A percentile compares a stretch with the other conserved stretches of the same genome.
Evolutionary conservation across 805 yeast species (phyloP).

Genomic region (Teunomyces gatunensis): DNA sequence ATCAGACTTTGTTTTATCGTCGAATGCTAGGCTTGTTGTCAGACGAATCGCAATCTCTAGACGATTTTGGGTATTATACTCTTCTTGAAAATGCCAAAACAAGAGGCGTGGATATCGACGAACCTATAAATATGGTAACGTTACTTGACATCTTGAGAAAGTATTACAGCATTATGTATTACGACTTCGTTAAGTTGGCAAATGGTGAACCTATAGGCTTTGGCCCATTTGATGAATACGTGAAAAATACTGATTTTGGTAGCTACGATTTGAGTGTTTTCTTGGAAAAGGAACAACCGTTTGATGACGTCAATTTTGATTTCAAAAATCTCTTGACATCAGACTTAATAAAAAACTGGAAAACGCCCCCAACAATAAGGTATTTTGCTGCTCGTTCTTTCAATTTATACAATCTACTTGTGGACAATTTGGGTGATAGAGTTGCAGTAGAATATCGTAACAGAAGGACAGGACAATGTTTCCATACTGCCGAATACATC

Average conservation of each 20-base stretch:
- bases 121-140: constrained; percentile 43
- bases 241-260: constrained; percentile 9
- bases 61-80: constrained; percentile 36
- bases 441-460: constrained; percentile 55
- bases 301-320: constrained; percentile 11
- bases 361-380: constrained; percentile 51
- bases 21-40: constrained; percentile 42
- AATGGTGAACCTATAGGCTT: constrained; percentile 46
- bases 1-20: constrained; percentile 63
- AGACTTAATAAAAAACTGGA: constrained; percentile 45
- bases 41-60: constrained; percentile 14
- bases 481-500: constrained; percentile 38
- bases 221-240: constrained; percentile 34
- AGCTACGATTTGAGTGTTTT: constrained; percentile 6
- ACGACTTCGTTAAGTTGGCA: constrained; percentile 46
- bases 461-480: constrained; percentile 28
- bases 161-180: constrained; percentile 30
- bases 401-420: constrained; percentile 40
- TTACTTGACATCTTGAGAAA: constrained; percentile 37
- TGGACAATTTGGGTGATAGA: constrained; percentile 33
- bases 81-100: constrained; percentile 46
- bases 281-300: constrained; percentile 4
- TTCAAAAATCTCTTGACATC: constrained; percentile 19
- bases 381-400: constrained; percentile 55
- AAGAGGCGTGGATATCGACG: constrained; percentile 48